Base-by-base conservation (phyloP, 2,329 filamentous ascomycete genomes). In the Cryphonectria carpinicola region DNA sequence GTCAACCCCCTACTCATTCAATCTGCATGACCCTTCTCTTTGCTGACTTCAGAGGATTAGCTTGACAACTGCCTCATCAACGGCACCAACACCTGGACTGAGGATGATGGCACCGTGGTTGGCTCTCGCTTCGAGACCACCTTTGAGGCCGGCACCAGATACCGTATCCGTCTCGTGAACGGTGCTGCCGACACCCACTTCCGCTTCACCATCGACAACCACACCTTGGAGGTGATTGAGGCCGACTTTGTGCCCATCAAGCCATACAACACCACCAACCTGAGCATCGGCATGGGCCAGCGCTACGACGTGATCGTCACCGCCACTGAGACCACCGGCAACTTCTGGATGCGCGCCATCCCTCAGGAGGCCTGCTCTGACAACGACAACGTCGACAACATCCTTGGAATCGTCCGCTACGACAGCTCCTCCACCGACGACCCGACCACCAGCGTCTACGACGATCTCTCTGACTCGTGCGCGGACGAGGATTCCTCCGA, bases 51-150 rank as follows among this genome's bases (percentile, higher is more conserved):
- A 11, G 14, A 17, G 19, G 13, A n/a, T 22, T 17, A 58, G 56
- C 11, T 25, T 19, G 28, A 37, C 32, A 71, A 65, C 62, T 67
- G 66, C 32, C 66, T 71, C 10, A 68, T 71, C 58, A 72, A 72
- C 61, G 72, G 72, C 28, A 70, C 72, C 10, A 70, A 72, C 64
- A 63, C 43, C 39, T 71, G 62, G 58, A 63, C 25, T 17, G 39
- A 54, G 10, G 56, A 62, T 41, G 39, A 68, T 13, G 56, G 58
- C 3, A 62, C 41, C 4, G 32, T 49, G 1, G 37, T 69, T 17
- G 60, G 60, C 14, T 65, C 67, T 13, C 67, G 60, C 35, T 69
- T 69, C 39, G 60, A 69, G 61, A 56, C 54, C 5, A 43, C 19
- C 14, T 69, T 69, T 39, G 61, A 32, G 1, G 60, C 60, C 6